A percentile compares a stretch with the other conserved stretches of the same genome.
Conservation (phyloP, 371 early-diverging fungal species). For the Funneliformis caledonium region DNA sequence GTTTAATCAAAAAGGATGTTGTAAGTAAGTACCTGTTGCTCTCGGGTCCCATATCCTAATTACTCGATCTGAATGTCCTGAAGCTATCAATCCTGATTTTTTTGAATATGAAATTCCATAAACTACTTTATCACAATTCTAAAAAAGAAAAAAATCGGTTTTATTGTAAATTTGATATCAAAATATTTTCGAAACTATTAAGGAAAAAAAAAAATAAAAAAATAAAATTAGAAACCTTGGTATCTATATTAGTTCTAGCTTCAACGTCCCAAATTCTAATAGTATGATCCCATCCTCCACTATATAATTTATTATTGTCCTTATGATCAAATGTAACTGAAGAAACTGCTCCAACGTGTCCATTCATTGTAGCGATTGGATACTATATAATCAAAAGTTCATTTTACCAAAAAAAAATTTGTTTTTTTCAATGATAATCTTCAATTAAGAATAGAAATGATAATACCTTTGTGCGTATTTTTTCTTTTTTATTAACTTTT, state of each 20-base stretch:
- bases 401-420: not conserved
- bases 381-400: constrained; percentile 46
- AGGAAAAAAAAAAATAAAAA: not conserved
- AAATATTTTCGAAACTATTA: not conserved
- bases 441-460: not conserved
- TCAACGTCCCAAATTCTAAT: constrained; percentile 90
- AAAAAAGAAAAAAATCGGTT: constrained; percentile 10
- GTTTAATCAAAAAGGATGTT: constrained; percentile 14
- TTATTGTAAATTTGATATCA: not conserved
- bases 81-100: constrained; percentile 73
- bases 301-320: constrained; percentile 65
- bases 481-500: constrained; percentile 57
- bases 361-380: constrained; percentile 58
- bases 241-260: constrained; percentile 68
- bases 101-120: constrained; percentile 75
- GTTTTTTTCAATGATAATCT: not conserved
- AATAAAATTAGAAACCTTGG: constrained; percentile 60
- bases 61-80: constrained; percentile 84
- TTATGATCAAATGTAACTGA: constrained; percentile 67
- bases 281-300: constrained; percentile 94
- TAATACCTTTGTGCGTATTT: not conserved
- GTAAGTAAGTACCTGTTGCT: constrained; percentile 56
- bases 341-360: constrained; percentile 84
- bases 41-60: constrained; percentile 92
- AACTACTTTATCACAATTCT: constrained; percentile 90